These are phyloP conservation scores for Mucor lusitanicus DNA, from an alignment of 371 early-diverging fungal genomes.

Conservation along the genomic window DNA sequence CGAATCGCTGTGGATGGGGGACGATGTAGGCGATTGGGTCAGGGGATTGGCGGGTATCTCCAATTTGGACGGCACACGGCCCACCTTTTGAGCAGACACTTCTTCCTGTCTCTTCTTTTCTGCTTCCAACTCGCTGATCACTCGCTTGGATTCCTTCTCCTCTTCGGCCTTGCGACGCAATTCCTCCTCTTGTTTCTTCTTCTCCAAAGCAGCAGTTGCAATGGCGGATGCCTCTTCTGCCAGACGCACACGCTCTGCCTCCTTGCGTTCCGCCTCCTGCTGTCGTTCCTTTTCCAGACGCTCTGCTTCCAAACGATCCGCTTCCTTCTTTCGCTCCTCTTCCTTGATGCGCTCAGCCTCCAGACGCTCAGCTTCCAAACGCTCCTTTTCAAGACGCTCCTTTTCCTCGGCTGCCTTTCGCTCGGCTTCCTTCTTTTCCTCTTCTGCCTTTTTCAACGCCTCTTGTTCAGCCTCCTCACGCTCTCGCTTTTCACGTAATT, in stretches of 20 bases:
- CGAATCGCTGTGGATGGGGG: constrained; percentile 7
- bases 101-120: constrained; percentile 42
- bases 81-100: constrained; percentile 30
- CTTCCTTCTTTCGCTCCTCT: constrained; percentile 17
- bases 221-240: constrained; percentile 29
- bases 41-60: not conserved
- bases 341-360: constrained; percentile 19
- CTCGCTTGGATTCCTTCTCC: constrained; percentile 21
- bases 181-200: constrained; percentile 21
- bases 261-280: constrained; percentile 20
- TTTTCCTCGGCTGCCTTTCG: constrained; percentile 12
- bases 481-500: constrained; percentile 35
- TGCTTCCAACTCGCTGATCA: constrained; percentile 31
- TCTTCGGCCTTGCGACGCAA: constrained; percentile 17
- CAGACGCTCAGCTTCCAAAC: constrained; percentile 35
- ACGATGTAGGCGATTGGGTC: constrained; percentile 17
- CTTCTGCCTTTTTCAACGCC: constrained; percentile 38
- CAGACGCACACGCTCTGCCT: constrained; percentile 15
- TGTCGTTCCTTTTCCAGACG: constrained; percentile 22
- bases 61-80: not conserved
- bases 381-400: constrained; percentile 20
- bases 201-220: constrained; percentile 11
- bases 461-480: constrained; percentile 50
- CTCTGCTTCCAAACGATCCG: constrained; percentile 12
- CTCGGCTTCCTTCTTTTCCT: constrained; percentile 19